Conservation (phyloP, 2,329 filamentous ascomycete genomes). For the Fonsecaea monophora region DNA sequence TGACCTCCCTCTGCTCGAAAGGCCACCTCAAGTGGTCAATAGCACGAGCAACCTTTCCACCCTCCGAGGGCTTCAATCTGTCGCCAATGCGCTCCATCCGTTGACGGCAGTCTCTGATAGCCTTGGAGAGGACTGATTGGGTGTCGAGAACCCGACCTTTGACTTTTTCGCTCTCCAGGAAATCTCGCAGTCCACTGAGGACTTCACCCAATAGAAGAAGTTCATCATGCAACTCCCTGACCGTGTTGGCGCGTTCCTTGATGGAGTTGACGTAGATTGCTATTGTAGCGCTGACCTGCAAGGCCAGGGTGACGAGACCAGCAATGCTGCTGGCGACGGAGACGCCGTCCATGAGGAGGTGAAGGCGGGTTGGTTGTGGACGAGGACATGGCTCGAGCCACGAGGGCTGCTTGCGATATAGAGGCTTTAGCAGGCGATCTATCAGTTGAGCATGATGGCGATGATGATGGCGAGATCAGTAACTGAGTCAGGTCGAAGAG, state of each 20-base stretch:
- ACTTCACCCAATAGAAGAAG: conserved; percentile 36
- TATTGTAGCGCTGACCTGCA: conserved; percentile 33
- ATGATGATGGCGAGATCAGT: conserved; percentile 11
- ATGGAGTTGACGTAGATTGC: conserved; percentile 35
- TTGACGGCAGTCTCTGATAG: conserved; percentile 33
- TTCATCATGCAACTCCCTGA: conserved; percentile 37
- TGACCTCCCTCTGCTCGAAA: conserved; percentile 39
- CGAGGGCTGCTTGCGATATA: background rate
- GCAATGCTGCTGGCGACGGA: conserved; percentile 37
- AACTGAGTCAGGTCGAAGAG: background rate
- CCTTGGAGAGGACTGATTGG: conserved; percentile 36
- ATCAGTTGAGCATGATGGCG: conserved; percentile 21
- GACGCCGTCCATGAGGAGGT: conserved; percentile 31
- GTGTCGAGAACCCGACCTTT: conserved; percentile 30
- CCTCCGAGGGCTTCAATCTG: conserved; percentile 30
- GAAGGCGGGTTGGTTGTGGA: background rate
- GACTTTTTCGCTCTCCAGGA: conserved; percentile 30
- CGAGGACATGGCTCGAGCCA: conserved; percentile 16
- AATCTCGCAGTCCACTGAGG: conserved; percentile 35
- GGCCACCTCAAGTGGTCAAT: conserved; percentile 39
- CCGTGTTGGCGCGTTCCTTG: conserved; percentile 37
- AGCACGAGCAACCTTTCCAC: conserved; percentile 29
- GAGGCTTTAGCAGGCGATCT: conserved; percentile 4
- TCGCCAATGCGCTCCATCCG: conserved; percentile 39
- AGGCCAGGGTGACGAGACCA: conserved; percentile 36